Conservation (phyloP, 495 filamentous ascomycete genomes). For the Halenospora varia region DNA sequence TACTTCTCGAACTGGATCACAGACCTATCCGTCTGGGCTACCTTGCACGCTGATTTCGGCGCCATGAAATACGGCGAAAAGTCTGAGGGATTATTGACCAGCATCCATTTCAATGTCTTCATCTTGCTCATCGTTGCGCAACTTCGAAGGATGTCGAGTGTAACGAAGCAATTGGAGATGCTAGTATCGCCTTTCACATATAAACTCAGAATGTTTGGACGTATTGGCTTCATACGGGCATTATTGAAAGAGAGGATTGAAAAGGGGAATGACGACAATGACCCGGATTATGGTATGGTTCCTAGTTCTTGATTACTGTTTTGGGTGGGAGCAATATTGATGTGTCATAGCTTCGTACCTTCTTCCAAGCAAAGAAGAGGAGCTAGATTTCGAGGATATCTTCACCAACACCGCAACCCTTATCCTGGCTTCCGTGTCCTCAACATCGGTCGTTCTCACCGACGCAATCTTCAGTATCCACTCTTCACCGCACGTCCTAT, state of each 20-base stretch:
- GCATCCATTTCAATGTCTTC: not conserved
- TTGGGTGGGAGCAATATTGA: not conserved
- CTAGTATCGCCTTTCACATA: not conserved
- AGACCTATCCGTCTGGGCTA: not conserved
- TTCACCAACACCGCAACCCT: not conserved
- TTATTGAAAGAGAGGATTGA: not conserved
- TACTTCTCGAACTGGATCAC: not conserved
- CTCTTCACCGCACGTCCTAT: not conserved
- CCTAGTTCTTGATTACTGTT: not conserved
- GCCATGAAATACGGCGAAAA: not conserved
- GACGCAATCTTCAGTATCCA: not conserved
- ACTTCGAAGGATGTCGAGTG: not conserved
- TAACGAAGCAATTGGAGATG: not conserved
- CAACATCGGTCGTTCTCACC: not conserved
- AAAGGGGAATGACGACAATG: not conserved
- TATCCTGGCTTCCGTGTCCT: not conserved
- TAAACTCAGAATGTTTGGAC: not conserved
- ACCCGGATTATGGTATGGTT: not conserved
- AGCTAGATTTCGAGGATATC: not conserved
- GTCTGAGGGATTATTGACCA: not conserved
- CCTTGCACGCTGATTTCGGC: not conserved
- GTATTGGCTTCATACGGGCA: not conserved
- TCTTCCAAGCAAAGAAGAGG: not conserved
- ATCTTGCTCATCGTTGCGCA: not conserved
- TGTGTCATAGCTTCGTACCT: not conserved